phyloP scores from a whole-genome alignment of 73 alveolate species.

The Paraurostyla sp. region DNA sequence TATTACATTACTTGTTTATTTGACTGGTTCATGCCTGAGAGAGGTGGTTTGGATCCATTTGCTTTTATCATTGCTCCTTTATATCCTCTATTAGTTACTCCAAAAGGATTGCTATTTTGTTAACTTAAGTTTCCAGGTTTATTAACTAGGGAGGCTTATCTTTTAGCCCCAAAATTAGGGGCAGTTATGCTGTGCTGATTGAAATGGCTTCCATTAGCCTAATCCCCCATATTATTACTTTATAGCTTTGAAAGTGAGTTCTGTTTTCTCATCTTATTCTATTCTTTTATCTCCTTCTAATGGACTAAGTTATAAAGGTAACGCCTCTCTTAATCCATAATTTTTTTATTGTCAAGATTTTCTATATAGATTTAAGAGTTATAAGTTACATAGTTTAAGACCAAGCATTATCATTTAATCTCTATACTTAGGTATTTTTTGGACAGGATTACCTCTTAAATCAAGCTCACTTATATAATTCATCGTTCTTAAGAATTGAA shows the following conservation, averaged over 20 bases:
- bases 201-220: not conserved
- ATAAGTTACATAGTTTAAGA: not conserved
- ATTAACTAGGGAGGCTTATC: slow-evolving; percentile 3
- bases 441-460: slow-evolving; percentile 66
- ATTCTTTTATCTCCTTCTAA: slow-evolving; percentile 15
- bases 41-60: not conserved
- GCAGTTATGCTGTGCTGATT: slow-evolving; percentile 11
- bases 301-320: slow-evolving; percentile 58
- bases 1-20: not conserved
- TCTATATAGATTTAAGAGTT: not conserved
- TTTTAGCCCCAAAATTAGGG: slow-evolving; percentile 26
- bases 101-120: slow-evolving; percentile 22
- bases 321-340: slow-evolving; percentile 58
- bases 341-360: slow-evolving; percentile 38
- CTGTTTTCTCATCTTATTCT: not conserved
- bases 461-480: slow-evolving; percentile 33
- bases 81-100: slow-evolving; percentile 48
- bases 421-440: slow-evolving; percentile 64
- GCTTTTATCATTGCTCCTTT: slow-evolving; percentile 26
- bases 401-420: slow-evolving; percentile 68
- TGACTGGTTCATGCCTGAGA: not conserved
- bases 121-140: slow-evolving; percentile 32
- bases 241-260: not conserved
- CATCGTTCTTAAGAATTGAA: slow-evolving; percentile 63
- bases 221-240: not conserved